A percentile compares a stretch with the other conserved stretches of the same genome.
These are phyloP conservation scores for Primulina eburnea DNA, from an alignment of 257 asterid species.

Conservation along the genomic window DNA sequence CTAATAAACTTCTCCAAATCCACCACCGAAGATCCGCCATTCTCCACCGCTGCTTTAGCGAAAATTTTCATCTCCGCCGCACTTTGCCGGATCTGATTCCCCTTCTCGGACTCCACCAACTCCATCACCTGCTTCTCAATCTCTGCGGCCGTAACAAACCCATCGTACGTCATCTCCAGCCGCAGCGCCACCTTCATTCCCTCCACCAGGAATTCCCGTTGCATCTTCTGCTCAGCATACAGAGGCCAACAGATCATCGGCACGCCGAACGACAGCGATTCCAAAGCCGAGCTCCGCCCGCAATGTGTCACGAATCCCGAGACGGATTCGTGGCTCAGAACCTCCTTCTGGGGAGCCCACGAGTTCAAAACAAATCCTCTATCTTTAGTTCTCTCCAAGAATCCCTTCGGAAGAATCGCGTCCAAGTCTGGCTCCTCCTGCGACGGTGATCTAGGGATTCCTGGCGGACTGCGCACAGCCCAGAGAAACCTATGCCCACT, in stretches of 20 bases:
- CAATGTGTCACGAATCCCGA: slow-evolving; percentile 47
- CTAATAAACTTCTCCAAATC: slow-evolving; percentile 22
- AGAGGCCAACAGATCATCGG: slow-evolving; percentile 46
- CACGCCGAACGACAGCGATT: slow-evolving; percentile 36
- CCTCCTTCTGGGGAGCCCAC: slow-evolving; percentile 43
- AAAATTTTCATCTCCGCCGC: slow-evolving; percentile 25
- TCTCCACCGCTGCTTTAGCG: slow-evolving; percentile 27
- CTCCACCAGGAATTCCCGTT: slow-evolving; percentile 29
- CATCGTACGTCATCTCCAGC: slow-evolving; percentile 24
- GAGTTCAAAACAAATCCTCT: slow-evolving; percentile 34
- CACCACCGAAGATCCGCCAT: slow-evolving; percentile 28
- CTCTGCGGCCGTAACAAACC: slow-evolving; percentile 32
- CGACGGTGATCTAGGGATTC: slow-evolving; percentile 11
- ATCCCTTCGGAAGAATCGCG: slow-evolving; percentile 30
- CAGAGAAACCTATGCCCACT: slow-evolving; percentile 53
- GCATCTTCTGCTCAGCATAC: slow-evolving; percentile 40
- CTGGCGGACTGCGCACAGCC: slow-evolving; percentile 47
- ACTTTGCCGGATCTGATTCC: slow-evolving; percentile 24
- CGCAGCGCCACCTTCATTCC: slow-evolving; percentile 31
- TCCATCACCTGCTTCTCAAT: slow-evolving; percentile 31
- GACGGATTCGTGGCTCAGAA: slow-evolving; percentile 32
- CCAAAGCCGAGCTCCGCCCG: slow-evolving; percentile 43
- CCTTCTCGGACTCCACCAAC: slow-evolving; percentile 34
- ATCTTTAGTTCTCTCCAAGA: slow-evolving; percentile 32
- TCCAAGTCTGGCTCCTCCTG: slow-evolving; percentile 30